Conservation (phyloP, 192 early-diverging fungal genomes). For the Umbelopsis ramanniana region DNA sequence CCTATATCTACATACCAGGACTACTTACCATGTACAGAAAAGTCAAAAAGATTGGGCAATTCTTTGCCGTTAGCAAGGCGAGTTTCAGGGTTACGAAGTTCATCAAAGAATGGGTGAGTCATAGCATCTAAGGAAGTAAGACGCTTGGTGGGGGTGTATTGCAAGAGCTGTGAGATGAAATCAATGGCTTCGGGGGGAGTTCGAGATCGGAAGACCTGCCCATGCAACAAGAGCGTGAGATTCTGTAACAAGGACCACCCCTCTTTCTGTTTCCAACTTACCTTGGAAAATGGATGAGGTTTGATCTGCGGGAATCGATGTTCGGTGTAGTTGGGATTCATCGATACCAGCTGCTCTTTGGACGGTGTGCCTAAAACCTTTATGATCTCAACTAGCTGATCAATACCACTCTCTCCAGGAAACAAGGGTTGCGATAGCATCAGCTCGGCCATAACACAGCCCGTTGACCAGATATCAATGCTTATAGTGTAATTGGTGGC, state of each 20-base stretch:
- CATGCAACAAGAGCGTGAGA: background rate
- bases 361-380: constrained; percentile 98
- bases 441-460: constrained; percentile 96
- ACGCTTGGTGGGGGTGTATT: constrained; percentile 87
- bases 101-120: constrained; percentile 96
- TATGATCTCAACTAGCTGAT: constrained; percentile 99
- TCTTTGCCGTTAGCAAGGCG: constrained; percentile 78
- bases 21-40: constrained; percentile 70
- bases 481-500: constrained; percentile 90
- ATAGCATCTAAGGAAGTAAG: constrained; percentile 90
- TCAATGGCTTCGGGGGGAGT: constrained; percentile 87
- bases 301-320: constrained; percentile 99
- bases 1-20: background rate
- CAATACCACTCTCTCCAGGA: constrained; percentile 97
- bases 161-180: constrained; percentile 80
- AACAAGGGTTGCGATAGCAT: constrained; percentile 93
- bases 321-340: constrained; percentile 99
- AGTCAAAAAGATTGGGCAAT: constrained; percentile 91
- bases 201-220: constrained; percentile 81
- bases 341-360: constrained; percentile 90
- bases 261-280: constrained; percentile 29
- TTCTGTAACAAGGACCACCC: background rate
- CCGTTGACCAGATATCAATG: constrained; percentile 95
- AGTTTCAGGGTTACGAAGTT: constrained; percentile 85
- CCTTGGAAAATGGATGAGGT: constrained; percentile 85